These are phyloP conservation scores for Aspergillus proliferans DNA, from an alignment of 2,329 filamentous ascomycete genomes.

Conservation along the genomic window DNA sequence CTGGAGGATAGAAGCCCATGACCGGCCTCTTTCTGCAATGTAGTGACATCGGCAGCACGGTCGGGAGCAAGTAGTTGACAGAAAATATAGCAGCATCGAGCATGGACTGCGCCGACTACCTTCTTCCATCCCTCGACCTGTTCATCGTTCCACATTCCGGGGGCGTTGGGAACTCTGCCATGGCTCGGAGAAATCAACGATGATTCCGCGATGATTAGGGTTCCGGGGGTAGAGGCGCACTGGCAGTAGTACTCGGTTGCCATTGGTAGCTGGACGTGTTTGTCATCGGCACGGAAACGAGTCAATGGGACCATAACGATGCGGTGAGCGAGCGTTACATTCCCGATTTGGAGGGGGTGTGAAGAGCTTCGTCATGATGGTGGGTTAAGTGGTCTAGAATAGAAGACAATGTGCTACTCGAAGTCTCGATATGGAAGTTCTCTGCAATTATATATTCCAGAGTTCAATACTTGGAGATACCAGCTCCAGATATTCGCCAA, in stretches of 20 bases:
- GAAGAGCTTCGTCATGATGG: conserved; percentile 27
- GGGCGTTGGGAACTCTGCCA: conserved; percentile 45
- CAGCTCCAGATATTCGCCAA: too few relatives aligned
- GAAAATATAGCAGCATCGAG: conserved; percentile 53
- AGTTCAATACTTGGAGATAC: too few relatives aligned
- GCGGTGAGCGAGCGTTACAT: conserved; percentile 42
- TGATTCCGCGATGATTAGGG: conserved; percentile 53
- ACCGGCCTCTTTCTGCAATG: conserved; percentile 9
- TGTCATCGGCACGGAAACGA: neutral
- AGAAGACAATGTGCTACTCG: too few relatives aligned
- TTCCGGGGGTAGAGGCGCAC: conserved; percentile 46
- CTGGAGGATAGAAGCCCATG: conserved; percentile 27
- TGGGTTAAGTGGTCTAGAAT: too few relatives aligned
- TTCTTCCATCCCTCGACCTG: conserved; percentile 55
- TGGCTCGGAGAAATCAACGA: conserved; percentile 44
- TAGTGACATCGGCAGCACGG: conserved; percentile 42
- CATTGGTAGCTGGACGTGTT: neutral
- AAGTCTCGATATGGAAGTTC: too few relatives aligned
- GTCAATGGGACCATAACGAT: conserved; percentile 41
- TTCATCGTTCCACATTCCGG: conserved; percentile 49
- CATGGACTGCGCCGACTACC: conserved; percentile 57
- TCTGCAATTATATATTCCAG: too few relatives aligned
- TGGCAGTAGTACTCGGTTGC: conserved; percentile 46
- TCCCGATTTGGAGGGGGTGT: conserved; percentile 32
- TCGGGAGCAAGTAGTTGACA: conserved; percentile 57